Evolutionary conservation across 73 alveolate genomes (phyloP).

Genomic region (Halteria grandinella): DNA sequence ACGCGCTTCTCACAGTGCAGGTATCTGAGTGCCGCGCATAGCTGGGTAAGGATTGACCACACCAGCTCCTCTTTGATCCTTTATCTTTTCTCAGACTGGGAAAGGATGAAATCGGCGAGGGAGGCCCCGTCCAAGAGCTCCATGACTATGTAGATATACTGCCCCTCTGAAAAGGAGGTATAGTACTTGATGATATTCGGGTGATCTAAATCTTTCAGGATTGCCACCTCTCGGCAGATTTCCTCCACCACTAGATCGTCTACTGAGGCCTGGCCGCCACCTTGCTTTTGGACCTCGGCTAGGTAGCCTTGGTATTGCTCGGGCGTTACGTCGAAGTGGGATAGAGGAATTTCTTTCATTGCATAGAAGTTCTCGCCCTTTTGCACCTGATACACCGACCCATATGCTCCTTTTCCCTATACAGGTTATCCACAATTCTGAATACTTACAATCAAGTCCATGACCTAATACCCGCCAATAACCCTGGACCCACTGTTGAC

Average conservation of each 20-base stretch:
- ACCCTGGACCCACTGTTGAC: conserved; percentile 39
- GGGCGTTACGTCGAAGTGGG: conserved; percentile 71
- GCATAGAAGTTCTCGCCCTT: conserved; percentile 87
- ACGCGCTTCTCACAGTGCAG: conserved; percentile 81
- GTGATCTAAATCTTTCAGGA: conserved; percentile 86
- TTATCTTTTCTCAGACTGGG: conserved; percentile 80
- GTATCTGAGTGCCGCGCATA: conserved; percentile 82
- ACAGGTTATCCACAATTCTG: background rate
- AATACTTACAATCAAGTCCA: conserved; percentile 65
- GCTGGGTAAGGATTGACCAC: conserved; percentile 87
- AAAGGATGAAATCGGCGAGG: conserved; percentile 85
- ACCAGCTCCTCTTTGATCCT: conserved; percentile 90
- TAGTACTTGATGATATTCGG: conserved; percentile 92
- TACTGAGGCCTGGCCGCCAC: conserved; percentile 58
- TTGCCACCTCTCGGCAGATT: conserved; percentile 87
- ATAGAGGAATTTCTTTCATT: conserved; percentile 77
- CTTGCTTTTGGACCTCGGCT: conserved; percentile 36
- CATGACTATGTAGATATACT: conserved; percentile 90
- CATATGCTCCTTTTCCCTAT: conserved; percentile 94
- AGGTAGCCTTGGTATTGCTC: conserved; percentile 34
- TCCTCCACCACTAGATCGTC: conserved; percentile 77
- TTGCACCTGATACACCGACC: conserved; percentile 81
- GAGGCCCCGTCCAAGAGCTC: conserved; percentile 94
- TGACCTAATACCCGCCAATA: conserved; percentile 74
- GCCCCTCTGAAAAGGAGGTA: conserved; percentile 88